Evolutionary conservation across 257 asterid genomes (phyloP), one percentile per base, ranked within the genome.

Genomic region (Nicotiana knightiana): DNA sequence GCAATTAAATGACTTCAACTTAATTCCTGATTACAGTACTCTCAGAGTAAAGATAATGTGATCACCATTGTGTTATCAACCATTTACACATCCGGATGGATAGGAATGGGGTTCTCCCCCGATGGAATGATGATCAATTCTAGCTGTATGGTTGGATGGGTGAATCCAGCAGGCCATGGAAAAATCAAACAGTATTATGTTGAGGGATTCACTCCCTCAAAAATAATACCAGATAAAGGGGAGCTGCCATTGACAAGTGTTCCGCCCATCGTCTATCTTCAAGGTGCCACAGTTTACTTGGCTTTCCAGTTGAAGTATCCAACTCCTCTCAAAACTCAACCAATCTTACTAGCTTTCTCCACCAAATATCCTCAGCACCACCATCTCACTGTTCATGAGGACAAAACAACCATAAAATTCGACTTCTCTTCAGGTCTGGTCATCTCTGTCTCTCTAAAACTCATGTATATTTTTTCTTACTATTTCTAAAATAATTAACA

Each of bases 111-210:
- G 4, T 93, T 96, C 67, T 96, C 99, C 4, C 88, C 65, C 7
- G 90, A 91, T 32, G 97, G 98, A 46, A 94, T 82, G 93, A 96
- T 94, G 99, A 86, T 96, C 1, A 94, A 93, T 35, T 86, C 98
- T 2, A 94, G 99, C 89, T 94, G 93, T 88, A 94, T 94, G 90
- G 97, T 87, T 46, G 99, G 97, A 75, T 96, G 97, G 99, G 82
- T 96, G 77, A 89, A 88, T 63, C 28, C 43, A 2, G 93, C 89
- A 88, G 98, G 98, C 26, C 87, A 79, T n/a, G 92, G 95, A 77
- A 91, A 91, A 83, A 91, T 94, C 70, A 91, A 88, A 76, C 97
- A 96, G 85, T 96, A 87, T 48, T 86, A 91, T 39, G 80, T 89
- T 21, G 87, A 91, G 85, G 98, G 98, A 43, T 89, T 87, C 86